Evolutionary conservation across 208 protist species (phyloP), one percentile per base, ranked within the genome.

Genomic region (Angomonas ambiguus): DNA sequence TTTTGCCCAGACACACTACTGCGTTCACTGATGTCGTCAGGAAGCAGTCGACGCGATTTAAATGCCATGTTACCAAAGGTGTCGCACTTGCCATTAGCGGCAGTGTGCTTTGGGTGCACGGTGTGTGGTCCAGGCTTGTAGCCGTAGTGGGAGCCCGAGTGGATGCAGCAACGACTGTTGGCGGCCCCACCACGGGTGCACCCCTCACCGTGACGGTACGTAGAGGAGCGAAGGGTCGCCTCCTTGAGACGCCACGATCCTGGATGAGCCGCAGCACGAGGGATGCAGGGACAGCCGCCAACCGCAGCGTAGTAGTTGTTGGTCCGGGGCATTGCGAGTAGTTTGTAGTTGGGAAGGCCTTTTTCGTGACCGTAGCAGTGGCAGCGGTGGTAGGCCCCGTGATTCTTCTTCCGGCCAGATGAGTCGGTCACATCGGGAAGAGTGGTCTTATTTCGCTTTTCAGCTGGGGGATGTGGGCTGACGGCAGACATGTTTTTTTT

Each of bases 51-150:
- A 27, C 49, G 69, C 3, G 77, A 86, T 65, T 86, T 87, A 62
- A 92, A 92, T 27, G 74, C 82, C 55, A 92, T 76, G 62, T 92
- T 92, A 42, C 85, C 85, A 56, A 84, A 92, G 8, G 85, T 92
- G 63, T 92, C 85, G 59, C 85, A 92, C 51, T 87, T 79, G 48
- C 85, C 85, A 10, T 64, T 77, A 38, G 77, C 82, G 34, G 85
- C 85, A 11, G 82, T 88, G 71, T 87, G 84, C 56, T 82, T 79
- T 28, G 70, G 63, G 51, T 65, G 72, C 18, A 92, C 85, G 0
- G 49, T 80, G 72, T 92, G 85, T 28, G 85, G 85, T 16, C 85
- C 85, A 18, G 68, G 74, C 45, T 61, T 63, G 80, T 82, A 88
- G 3, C 85, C 85, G 60, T 88, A 92, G 48, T 80, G 72, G 53